Evolutionary conservation across 2,329 filamentous ascomycete genomes (phyloP).

Genomic region (Colletotrichum sp.): DNA sequence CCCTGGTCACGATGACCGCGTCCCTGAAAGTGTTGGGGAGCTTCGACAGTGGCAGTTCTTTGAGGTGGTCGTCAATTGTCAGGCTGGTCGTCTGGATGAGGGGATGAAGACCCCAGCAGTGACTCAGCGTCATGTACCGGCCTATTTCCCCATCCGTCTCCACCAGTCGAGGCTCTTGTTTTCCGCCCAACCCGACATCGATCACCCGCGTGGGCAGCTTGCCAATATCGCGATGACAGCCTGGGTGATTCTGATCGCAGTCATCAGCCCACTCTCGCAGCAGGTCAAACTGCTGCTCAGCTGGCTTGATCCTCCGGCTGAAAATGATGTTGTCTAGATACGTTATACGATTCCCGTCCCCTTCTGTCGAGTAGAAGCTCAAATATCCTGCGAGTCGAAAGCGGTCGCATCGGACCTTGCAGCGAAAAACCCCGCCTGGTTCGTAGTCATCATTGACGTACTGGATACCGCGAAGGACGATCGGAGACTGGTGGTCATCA

Average conservation of each 20-base stretch:
- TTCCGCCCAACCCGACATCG: not conserved
- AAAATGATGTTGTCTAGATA: not conserved
- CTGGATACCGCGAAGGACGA: not conserved
- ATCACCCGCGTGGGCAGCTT: not conserved
- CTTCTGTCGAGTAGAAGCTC: not conserved
- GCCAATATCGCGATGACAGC: not conserved
- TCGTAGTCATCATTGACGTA: not conserved
- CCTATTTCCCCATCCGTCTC: not conserved
- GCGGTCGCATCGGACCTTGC: not conserved
- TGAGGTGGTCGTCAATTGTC: not conserved
- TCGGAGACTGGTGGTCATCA: not conserved
- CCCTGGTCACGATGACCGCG: not conserved
- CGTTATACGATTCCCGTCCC: accelerated
- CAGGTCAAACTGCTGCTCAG: not conserved
- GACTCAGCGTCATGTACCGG: not conserved
- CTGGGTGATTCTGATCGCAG: not conserved
- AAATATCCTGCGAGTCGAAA: not conserved
- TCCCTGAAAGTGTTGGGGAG: not conserved
- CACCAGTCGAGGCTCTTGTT: not conserved
- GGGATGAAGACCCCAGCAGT: not conserved
- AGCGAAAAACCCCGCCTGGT: not conserved
- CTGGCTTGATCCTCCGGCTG: not conserved
- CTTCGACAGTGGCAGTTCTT: not conserved
- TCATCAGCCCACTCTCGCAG: not conserved
- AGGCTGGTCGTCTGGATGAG: not conserved